Evolutionary conservation across 176 grass and related monocot genomes (phyloP), one percentile per base, ranked within the genome.

Genomic region (Lolium multiflorum): DNA sequence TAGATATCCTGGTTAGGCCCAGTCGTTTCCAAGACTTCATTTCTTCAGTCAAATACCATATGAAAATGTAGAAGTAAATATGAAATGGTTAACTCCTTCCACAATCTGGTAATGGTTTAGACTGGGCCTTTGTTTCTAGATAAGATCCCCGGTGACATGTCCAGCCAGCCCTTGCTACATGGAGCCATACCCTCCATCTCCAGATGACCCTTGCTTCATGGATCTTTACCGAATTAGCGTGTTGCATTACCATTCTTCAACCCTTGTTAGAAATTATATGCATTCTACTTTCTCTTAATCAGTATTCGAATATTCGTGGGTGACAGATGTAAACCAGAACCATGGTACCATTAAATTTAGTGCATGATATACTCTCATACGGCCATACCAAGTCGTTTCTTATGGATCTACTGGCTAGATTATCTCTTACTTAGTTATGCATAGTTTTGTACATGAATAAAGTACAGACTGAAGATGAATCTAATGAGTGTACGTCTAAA

Each of bases 21-120:
- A 70, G 12, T 46, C 55, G 4, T 77, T 3, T 82, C 80, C 47
- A 38, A 44, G 9, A 55, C 37, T 64, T 77, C 15, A 20, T 28
- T 13, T 78, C 9, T 16, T 4, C 35, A 25, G 50, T 85, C 46
- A 85, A 78, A 78, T 85, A 67, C 18, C 6, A 24, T 67, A 54
- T 67, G 62, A 15, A 73, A 61, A 67, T 74, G 41, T 49, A 58
- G 21, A 77, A 67, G 26, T 52, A 44, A 73, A 43, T 52, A 55
- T 77, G 74, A 85, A 43, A 66, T 25, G 47, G 26, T 54, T 47
- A 49, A 35, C 63, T 38, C 5, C 20, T 52, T 6, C 17, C 62
- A 48, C 12, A 47, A 59, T 31, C 59, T 60, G 2, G 8, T 60
- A 16, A 24, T 12, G 3, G 22, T 47, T 28, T 51, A 28, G 54